phyloP scores from a whole-genome alignment of 23 red algal genomes.

The Gracilariopsis chorda region DNA sequence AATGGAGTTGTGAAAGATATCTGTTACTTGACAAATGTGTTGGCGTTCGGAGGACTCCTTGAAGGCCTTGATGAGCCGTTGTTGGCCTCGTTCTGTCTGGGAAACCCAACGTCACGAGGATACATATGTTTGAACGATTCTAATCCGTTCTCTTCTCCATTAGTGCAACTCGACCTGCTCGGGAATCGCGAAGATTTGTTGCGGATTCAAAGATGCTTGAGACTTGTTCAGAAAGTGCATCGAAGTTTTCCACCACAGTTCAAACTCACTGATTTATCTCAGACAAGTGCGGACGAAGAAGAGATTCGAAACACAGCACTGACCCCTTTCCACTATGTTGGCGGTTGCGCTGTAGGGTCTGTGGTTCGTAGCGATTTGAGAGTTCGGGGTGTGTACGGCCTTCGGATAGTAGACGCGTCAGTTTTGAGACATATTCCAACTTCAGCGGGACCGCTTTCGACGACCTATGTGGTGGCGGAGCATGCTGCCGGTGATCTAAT shows the following conservation, averaged over 20 bases:
- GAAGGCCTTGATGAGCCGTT: neutral
- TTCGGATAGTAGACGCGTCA: conserved; percentile 43
- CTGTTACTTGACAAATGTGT: neutral
- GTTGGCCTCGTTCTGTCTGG: neutral
- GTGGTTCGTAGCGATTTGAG: neutral
- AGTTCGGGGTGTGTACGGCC: neutral
- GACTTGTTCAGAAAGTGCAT: neutral
- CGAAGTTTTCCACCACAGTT: neutral
- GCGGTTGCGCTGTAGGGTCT: neutral
- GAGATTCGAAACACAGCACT: neutral
- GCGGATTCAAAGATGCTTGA: neutral
- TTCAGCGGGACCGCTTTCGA: conserved; percentile 47
- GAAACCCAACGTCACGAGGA: neutral
- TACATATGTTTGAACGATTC: neutral
- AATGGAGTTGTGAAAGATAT: neutral
- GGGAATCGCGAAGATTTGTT: neutral
- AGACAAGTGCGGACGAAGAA: neutral
- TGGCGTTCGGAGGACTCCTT: neutral
- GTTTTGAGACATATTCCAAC: conserved; percentile 1
- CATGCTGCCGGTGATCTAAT: too few species aligned
- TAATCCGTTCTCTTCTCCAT: neutral
- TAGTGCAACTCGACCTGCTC: neutral
- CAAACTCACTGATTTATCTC: neutral
- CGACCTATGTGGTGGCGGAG: too few species aligned
- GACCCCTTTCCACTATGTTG: neutral